These are phyloP conservation scores for Straminergon stramineum DNA, from an alignment of 225 moss, liverwort and hornwort species.

Conservation along the genomic window DNA sequence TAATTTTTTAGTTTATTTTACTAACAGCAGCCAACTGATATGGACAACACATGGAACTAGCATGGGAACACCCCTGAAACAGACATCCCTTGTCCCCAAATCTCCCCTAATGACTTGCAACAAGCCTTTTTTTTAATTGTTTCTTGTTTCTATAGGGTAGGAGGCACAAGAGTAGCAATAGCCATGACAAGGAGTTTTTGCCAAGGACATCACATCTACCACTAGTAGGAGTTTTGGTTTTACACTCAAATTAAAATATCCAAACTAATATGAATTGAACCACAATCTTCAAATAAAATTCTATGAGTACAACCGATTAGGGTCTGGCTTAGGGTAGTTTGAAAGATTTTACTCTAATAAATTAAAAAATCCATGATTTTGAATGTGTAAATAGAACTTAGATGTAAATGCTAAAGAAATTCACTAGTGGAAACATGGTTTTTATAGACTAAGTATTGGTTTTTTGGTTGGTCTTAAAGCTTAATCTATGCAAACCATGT, in stretches of 20 bases:
- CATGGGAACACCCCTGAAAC: too few species aligned
- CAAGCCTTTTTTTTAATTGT: background rate
- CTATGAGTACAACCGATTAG: accelerated
- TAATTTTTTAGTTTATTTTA: too few species aligned
- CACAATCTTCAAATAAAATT: background rate
- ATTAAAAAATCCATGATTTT: background rate
- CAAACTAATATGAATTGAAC: background rate
- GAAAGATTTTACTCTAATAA: background rate
- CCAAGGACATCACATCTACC: background rate
- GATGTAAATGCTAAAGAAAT: background rate
- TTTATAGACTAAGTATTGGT: accelerated
- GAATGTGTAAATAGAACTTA: background rate
- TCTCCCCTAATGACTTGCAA: too few species aligned
- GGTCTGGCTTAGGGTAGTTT: background rate
- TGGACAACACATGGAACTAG: too few species aligned
- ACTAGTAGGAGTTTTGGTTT: background rate
- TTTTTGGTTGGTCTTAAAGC: background rate
- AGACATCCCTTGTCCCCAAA: too few species aligned
- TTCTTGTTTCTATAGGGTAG: accelerated
- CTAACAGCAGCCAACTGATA: too few species aligned
- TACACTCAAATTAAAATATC: background rate
- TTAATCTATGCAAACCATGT: accelerated
- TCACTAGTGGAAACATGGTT: background rate
- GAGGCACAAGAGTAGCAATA: background rate
- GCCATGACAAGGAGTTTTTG: background rate